Base-by-base conservation (phyloP, 805 yeast genomes). In the Starmerella stellata region DNA sequence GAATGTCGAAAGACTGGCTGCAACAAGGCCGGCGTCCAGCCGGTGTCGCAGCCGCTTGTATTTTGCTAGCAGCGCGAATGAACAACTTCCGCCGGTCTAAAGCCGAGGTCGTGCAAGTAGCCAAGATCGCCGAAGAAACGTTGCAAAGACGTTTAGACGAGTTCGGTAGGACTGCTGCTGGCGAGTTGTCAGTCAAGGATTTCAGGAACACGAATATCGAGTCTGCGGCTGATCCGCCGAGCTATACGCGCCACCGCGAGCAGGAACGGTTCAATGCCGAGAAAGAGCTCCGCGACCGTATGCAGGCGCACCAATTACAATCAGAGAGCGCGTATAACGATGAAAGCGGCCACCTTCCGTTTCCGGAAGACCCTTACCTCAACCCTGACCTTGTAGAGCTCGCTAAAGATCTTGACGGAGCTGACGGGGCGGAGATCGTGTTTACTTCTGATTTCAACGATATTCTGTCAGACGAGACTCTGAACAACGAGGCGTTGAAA, bases 1-100 rank as follows among this genome's bases (percentile, higher is more conserved):
- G 94, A 48, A 90, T 90, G 99, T 68, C 85, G 13, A 71, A 74
- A 32, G 96, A 90, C 53, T 90, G 96, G 95, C 78, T 90, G 48
- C 80, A 76, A 55, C 93, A 82, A 59, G 99, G 99, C 20, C 70
- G 99, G 54, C 68, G 96, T 45, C 98, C 99, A 0, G 96, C 98
- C 0, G 98, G 99, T 51, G 73, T 90, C 38, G 98, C 98, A 0
- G 99, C 96, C 18, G 98, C 98, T 0, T 83, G 95, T 58, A 65
- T 90, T 2, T 56, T 92, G 34, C 61, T 90, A 37, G 98, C 99
- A 0, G 90, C 95, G 2, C 69, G 98, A 58, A 92, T 90, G 96
- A 90, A 90, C 59, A 85, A 85, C 53, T 75, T 79, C 55, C 69
- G 95, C 53, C 68, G 96, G 52, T 76, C 93, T 2, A 94, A 87